phyloP scores from a whole-genome alignment of 129 eudicot species.

The Ambrosia artemisiifolia region DNA sequence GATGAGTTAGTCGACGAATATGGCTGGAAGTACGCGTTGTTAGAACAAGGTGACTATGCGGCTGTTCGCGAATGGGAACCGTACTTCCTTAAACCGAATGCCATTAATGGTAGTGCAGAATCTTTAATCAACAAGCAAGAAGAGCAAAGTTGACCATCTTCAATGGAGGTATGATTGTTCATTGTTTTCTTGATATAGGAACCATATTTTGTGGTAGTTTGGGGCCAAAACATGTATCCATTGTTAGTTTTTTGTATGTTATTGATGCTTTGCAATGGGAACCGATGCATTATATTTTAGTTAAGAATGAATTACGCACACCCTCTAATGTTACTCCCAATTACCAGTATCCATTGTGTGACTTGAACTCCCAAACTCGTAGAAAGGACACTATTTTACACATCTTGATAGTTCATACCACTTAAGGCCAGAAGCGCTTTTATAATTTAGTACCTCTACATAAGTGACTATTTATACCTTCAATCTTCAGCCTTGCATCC shows the following conservation, averaged over 20 bases:
- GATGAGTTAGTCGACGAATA: conserved; percentile 46
- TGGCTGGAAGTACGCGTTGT: conserved; percentile 35
- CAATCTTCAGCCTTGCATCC: no score
- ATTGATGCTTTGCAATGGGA: background rate
- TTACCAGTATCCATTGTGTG: no score
- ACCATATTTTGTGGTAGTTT: background rate
- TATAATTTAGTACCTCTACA: no score
- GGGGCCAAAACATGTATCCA: background rate
- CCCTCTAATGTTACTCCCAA: no score
- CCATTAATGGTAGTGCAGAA: background rate
- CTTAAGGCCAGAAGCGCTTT: no score
- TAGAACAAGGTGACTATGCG: conserved; percentile 51
- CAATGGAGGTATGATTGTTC: background rate
- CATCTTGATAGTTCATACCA: no score
- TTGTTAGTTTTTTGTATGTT: background rate
- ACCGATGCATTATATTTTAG: no score
- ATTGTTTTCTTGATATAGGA: background rate
- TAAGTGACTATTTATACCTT: no score
- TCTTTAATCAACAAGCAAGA: conserved; percentile 43
- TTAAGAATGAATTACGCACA: no score
- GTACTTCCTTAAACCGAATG: conserved; percentile 1
- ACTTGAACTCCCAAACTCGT: no score
- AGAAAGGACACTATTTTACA: no score
- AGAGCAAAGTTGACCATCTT: background rate
- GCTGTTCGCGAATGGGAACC: conserved; percentile 62